Base-by-base conservation (phyloP, 805 yeast genomes). In the Peterozyma toletana region DNA sequence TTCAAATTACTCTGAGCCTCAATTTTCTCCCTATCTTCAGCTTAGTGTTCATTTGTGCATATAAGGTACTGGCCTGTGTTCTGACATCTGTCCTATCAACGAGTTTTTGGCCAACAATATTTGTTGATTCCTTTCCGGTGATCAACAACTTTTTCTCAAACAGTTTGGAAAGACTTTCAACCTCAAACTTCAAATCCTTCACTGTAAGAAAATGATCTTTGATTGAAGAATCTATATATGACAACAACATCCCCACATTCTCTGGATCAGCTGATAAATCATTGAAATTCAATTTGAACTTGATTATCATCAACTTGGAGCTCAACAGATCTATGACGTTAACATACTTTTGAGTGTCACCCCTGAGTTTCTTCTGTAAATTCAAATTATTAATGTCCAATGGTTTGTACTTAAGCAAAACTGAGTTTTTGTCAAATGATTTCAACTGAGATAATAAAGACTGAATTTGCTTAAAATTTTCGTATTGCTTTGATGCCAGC, bases 221-320 rank as follows among this genome's bases (percentile, higher is more conserved):
- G 14, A 58, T 37, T 42, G 50, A 52, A 16, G 53, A 38, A 40
- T 62, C 63, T 16, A 64, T 42, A 13, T 50, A 50, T 5, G 57
- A 50, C 5, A 68, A 40, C 17, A 65, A 38, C 11, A 45, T 42
- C n/a, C 54, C 54, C 34, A 70, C 50, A 10, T 52, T 52, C 11
- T 45, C 37, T 21, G 64, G 61, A 35, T 52, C 51, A 5, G 52
- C 43, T 9, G 59, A 40, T 6, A 69, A 38, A 13, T 51, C 50
- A 11, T 57, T 60, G 16, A 64, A 67, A 35, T 59, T 57, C 10
- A 54, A 27, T 9, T 50, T 41, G 35, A 59, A 51, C 33, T 62
- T 61, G 37, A 59, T 30, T 3, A 61, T 18, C 14, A 63, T 44
- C 7, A 63, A 33, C n/a, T 49, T 50, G 4, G 59, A 49, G 21